Base-by-base conservation (phyloP, 352 stramenopile species). In the Phytophthora nicotianae region DNA sequence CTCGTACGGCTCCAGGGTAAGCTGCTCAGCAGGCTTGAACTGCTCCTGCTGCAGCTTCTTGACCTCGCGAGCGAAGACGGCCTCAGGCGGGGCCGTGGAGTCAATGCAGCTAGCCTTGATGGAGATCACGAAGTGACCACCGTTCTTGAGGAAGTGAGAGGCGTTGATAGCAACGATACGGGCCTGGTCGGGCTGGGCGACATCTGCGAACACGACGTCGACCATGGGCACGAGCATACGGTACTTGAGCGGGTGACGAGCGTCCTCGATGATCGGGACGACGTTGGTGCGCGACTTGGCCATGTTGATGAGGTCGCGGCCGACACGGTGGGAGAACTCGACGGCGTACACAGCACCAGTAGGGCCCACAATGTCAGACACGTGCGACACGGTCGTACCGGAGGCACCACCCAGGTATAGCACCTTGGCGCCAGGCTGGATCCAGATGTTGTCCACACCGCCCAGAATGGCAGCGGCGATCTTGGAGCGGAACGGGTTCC, bases 401-500 rank as follows among this genome's bases (percentile, higher is more conserved):
- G 97, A 98, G 53, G 98, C 97, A 70, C 96, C 98, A 69, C 98
- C 98, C 37, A 99, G 89, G 88, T 99, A 99, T 17, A 99, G 86
- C 53, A 99, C 97, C 78, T 99, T 99, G 66, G 88, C 89, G 43
- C 97, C 97, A 41, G 98, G 98, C 47, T 83, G 83, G 70, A 99
- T 99, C 90, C 86, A 98, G 63, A 99, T 99, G 79, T 99, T 98
- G 79, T 98, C 92, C 16, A 99, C 91, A 83, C 98, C 98, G 65
- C 97, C 98, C n/a, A 99, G 83, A 69, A 99, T 98, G 27, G 97
- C 97, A 27, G 98, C 98, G 27, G 97, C 97, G 38, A 99, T 88
- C 91, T 99, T 99, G 50, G 96, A 99, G 65, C 98, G 91, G 91
- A 99, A 99, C 58, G 98, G 98, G 86, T 99, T 99, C 98, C 98